Base-by-base conservation (phyloP, 768 basidiomycete genomes). In the Termitomyces sp. region DNA sequence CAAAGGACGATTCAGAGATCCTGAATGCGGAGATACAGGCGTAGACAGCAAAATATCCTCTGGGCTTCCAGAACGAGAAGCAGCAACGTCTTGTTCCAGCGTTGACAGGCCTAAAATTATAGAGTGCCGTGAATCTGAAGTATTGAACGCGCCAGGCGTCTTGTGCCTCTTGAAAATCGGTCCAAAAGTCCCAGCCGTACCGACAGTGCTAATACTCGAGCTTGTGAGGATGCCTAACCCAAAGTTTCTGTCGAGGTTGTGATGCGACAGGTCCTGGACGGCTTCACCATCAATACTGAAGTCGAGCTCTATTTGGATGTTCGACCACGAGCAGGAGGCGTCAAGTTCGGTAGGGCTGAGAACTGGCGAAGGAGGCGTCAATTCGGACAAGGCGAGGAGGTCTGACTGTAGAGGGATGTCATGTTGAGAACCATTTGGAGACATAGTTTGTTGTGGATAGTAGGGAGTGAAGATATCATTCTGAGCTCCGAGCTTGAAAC, bases 281-380 rank as follows among this genome's bases (percentile, higher is more conserved):
- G 49, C 63, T 36, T 65, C 61, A 51, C 12, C 36, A 14, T 62
- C 60, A 36, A 56, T 14, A 42, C 48, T 49, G 47, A 69, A 63
- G 56, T 81, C 78, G 57, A 83, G 72, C 17, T 81, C 67, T 60
- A 86, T 74, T n/a, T 82, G 84, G 59, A 86, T 84, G 54, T 81
- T 77, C 37, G 77, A 81, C 38, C 80, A 82, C 34, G 79, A 79
- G 64, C 69, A 72, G 5, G 74, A 70, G 59, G 72, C 68, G 32
- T 71, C 61, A 51, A 81, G 62, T 31, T 72, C 68, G 49, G 72
- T 71, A n/a, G 81, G 71, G 29, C 66, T 76, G 59, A 83, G 66
- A 52, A 80, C 71, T 11, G 83, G 83, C 12, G 83, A 84, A 12
- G 81, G 79, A 32, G 78, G 82, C 14, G 68, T 62, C 40, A 83